Evolutionary conservation across 129 eudicot species (phyloP).

Genomic region (Oenanthe sinensis): DNA sequence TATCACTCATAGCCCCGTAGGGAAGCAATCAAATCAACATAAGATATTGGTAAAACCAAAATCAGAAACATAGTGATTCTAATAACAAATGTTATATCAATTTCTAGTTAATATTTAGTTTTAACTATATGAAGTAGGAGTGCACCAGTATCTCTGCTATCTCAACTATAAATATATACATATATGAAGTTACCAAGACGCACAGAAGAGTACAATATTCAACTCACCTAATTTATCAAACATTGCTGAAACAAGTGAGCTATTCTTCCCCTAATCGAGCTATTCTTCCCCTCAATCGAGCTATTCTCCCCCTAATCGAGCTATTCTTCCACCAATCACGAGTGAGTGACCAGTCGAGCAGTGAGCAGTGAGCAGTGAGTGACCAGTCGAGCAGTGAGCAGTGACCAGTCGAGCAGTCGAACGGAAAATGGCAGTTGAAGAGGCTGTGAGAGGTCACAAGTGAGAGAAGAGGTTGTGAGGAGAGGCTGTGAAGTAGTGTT

Average conservation of each 20-base stretch:
- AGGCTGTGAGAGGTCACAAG: too few species aligned
- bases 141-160: not conserved
- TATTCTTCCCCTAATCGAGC: too few species aligned
- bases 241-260: conserved; percentile 74
- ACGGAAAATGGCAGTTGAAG: too few species aligned
- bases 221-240: conserved; percentile 75
- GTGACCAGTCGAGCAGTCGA: too few species aligned
- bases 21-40: not conserved
- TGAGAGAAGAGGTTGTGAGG: too few species aligned
- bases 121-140: not conserved
- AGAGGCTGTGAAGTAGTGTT: too few species aligned
- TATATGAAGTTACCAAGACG: not conserved
- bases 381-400: too few species aligned
- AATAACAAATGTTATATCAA: not conserved
- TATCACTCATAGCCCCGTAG: not conserved
- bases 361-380: too few species aligned
- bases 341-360: too few species aligned
- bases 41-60: not conserved
- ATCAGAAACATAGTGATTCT: not conserved
- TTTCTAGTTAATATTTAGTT: not conserved
- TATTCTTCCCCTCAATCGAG: too few species aligned
- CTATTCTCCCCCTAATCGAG: too few species aligned
- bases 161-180: not conserved
- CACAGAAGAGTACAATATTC: not conserved
- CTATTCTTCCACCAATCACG: too few species aligned